phyloP scores from a whole-genome alignment of 805 yeast genomes.

The Candida bentonensis region DNA sequence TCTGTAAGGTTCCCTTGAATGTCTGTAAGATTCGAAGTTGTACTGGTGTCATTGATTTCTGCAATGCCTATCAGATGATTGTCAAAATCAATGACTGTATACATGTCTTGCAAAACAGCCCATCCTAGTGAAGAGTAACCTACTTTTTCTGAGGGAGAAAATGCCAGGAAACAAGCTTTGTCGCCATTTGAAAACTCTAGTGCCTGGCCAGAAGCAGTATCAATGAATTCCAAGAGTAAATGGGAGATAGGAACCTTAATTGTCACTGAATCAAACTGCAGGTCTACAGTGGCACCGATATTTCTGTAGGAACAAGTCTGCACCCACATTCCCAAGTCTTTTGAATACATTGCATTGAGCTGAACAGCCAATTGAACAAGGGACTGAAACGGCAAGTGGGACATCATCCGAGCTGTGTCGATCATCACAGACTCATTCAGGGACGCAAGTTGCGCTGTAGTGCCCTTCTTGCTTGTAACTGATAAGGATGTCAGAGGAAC shows the following conservation, averaged over 20 bases:
- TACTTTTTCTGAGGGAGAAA: neutral
- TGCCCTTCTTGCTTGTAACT: neutral
- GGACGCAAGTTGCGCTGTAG: neutral
- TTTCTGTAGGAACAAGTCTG: conserved; percentile 2
- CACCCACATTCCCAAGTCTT: conserved; percentile 1
- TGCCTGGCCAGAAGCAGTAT: neutral
- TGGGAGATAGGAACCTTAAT: conserved; percentile 12
- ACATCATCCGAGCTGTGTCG: neutral
- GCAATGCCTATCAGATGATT: neutral
- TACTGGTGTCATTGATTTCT: neutral
- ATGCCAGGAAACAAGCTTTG: neutral
- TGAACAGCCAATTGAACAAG: conserved; percentile 1
- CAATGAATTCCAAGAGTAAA: neutral
- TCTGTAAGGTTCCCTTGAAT: neutral
- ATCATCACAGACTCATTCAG: neutral
- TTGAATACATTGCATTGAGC: conserved; percentile 1
- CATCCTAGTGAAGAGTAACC: neutral
- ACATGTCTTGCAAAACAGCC: neutral
- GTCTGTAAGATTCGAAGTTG: neutral
- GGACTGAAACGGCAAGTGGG: conserved; percentile 1
- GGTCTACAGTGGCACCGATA: conserved; percentile 13
- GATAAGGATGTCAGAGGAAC: neutral
- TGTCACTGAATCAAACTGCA: conserved; percentile 3
- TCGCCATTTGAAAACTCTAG: neutral
- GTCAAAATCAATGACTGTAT: neutral